Base-by-base conservation (phyloP, 371 early-diverging fungal genomes). In the Gilbertella persicaria region DNA sequence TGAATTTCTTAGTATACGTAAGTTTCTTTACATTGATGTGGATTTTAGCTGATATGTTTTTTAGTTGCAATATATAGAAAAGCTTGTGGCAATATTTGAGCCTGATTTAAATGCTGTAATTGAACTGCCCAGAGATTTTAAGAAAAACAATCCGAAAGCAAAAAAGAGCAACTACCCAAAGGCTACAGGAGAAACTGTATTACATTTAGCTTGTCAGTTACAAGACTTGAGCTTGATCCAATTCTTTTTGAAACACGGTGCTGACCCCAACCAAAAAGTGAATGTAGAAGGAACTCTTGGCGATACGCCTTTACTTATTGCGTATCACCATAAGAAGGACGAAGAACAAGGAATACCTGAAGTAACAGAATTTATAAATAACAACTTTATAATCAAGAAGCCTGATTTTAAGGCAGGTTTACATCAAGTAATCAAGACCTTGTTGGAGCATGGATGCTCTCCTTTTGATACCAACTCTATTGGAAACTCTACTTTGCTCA, bases 181-280 rank as follows among this genome's bases (percentile, higher is more conserved):
- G n/a, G 36, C 51, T 5, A 78, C 78, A 13, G 85, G 82, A 4
- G 69, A 64, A 40, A 60, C 63, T 17, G 64, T 66, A 12, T 56
- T 82, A 36, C 80, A 82, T 54, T 58, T 35, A 67, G 78, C 73
- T 49, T 57, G 66, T 7, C 17, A 44, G 17, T 47, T 56, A n/a
- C 75, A 78, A 53, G 40, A 62, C 28, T 33, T 41, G 12, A 45
- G 45, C 1, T 50, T 78, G 28, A 44, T 75, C 4, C 33, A 59
- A 1, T 67, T 73, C 29, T 47, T 78, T n/a, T 20, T 78, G 12
- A 9, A 24, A 4, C 50, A 60, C 19, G 75, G 75, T 8, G 55
- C 62, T 35, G 44, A 67, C 33, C 61, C 67, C 14, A 70, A 78
- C 21, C 43, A 54, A n/a, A 20, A 36, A 9, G 50, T 69, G 2